Base-by-base conservation (phyloP, 1,284 basidiomycete species). In the Ceratobasidium sp. region DNA sequence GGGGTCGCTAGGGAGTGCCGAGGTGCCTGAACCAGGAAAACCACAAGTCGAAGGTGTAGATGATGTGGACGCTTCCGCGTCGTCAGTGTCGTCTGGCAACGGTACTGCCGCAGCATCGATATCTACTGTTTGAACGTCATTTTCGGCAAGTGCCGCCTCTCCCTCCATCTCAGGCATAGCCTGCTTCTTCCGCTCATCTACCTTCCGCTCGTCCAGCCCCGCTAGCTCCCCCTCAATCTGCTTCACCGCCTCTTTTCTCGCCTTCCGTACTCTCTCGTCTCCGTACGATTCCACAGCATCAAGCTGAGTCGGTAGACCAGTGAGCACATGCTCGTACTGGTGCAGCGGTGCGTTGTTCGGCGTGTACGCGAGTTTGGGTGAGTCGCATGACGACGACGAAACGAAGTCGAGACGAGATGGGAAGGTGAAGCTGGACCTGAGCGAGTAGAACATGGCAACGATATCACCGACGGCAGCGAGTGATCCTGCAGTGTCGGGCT, bases 261-360 rank as follows among this genome's bases (percentile, higher is more conserved):
- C 86, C n/a, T 87, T 86, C 58, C 93, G 86, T 20, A 95, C 89
- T 1, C 84, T 84, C 70, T 85, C 83, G 79, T 91, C 88, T 0
- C 93, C 93, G 81, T 87, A 88, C 80, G 90, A 92, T 80, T 92
- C 89, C 5, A 95, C 88, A 0, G 87, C 90, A 81, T 95, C 94
- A 5, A 94, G 87, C 78, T 87, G 86, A 61, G 90, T 88, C 44
- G 95, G 86, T 13, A 95, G 84, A 73, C 89, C 89, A 71, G 90
- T 89, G 72, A 94, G 86, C 28, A 87, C 86, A 80, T 92, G 88
- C 78, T 91, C 89, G 83, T 91, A 91, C 72, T 86, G 88, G 68
- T 90, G 89, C 33, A 92, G 85, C 0, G 90, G 87, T 18, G 89
- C 88, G 83, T 92, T 91, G 73, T 82, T 84, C 1, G 89, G 83